phyloP scores from a whole-genome alignment of 1,139 yeast species.

The Kodamaea ohmeri region DNA sequence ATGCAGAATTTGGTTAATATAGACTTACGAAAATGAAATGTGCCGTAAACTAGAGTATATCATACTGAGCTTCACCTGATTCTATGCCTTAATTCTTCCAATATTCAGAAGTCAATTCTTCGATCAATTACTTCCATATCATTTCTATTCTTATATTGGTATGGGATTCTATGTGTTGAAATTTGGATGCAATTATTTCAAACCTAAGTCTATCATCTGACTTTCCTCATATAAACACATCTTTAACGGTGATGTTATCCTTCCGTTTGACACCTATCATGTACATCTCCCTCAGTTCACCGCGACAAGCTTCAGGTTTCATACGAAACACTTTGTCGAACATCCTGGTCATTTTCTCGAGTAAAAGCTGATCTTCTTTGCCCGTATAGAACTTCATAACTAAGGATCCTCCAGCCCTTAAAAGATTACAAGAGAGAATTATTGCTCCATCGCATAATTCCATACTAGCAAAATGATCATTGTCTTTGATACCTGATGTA shows the following conservation, averaged over 20 bases:
- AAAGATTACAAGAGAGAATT: conserved; percentile 27
- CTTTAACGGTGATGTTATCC: conserved; percentile 6
- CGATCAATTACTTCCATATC: no score
- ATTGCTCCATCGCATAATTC: conserved; percentile 43
- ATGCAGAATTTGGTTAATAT: no score
- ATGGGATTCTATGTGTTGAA: no score
- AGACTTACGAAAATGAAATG: no score
- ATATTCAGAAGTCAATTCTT: no score
- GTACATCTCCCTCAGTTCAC: conserved; percentile 42
- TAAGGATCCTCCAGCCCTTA: conserved; percentile 33
- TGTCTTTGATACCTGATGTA: conserved; percentile 42
- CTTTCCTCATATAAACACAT: conserved; percentile 3
- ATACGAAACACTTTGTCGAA: conserved; percentile 33
- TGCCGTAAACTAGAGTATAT: no score
- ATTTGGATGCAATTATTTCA: no score
- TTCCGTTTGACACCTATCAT: conserved; percentile 28
- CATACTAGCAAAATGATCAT: conserved; percentile 47
- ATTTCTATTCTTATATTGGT: no score
- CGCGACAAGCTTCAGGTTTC: conserved; percentile 40
- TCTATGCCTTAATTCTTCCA: no score
- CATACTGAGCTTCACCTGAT: no score
- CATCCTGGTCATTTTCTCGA: conserved; percentile 24
- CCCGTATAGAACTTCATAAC: conserved; percentile 47
- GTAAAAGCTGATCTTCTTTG: conserved; percentile 32
- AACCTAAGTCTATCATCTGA: no score